Conservation (phyloP, 1,284 basidiomycete species). For the Rhodofomes roseus region DNA sequence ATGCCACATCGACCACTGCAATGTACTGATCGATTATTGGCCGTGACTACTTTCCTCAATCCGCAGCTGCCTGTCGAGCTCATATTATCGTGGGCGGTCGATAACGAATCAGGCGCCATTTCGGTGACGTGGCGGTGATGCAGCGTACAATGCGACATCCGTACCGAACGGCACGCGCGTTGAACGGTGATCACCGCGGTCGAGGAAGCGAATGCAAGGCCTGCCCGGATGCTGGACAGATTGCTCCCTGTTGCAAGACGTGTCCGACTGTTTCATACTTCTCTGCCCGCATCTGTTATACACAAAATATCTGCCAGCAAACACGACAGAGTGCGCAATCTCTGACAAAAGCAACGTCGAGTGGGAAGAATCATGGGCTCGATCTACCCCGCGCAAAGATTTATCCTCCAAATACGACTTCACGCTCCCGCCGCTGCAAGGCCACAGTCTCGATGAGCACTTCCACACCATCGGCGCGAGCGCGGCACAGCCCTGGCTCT, state of each 20-base stretch:
- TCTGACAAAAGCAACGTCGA: not conserved
- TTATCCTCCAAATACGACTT: slow-evolving; percentile 79
- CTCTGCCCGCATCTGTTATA: slow-evolving; percentile 9
- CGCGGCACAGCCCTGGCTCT: slow-evolving; percentile 80
- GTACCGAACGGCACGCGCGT: too few species aligned
- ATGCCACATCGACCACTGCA: too few species aligned
- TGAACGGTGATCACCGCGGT: too few species aligned
- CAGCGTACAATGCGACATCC: too few species aligned
- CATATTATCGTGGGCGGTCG: too few species aligned
- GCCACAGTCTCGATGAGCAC: slow-evolving; percentile 82
- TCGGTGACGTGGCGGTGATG: too few species aligned
- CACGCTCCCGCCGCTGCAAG: slow-evolving; percentile 83
- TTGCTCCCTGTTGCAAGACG: not conserved
- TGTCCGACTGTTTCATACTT: slow-evolving; percentile 19
- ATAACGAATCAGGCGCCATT: too few species aligned
- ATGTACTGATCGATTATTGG: too few species aligned
- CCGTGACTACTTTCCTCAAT: too few species aligned
- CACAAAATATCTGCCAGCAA: slow-evolving; percentile 14
- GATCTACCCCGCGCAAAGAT: slow-evolving; percentile 67
- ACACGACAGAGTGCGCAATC: not conserved
- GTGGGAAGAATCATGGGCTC: not conserved
- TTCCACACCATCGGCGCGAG: slow-evolving; percentile 79
- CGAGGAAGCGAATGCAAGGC: not conserved
- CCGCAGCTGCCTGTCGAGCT: too few species aligned
- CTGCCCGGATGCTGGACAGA: slow-evolving; percentile 8